Percentiles rank a stretch among this genome's conserved stretches.
Conservation (phyloP, 108 stramenopile genomes). For the Cylindrotheca closterium region DNA sequence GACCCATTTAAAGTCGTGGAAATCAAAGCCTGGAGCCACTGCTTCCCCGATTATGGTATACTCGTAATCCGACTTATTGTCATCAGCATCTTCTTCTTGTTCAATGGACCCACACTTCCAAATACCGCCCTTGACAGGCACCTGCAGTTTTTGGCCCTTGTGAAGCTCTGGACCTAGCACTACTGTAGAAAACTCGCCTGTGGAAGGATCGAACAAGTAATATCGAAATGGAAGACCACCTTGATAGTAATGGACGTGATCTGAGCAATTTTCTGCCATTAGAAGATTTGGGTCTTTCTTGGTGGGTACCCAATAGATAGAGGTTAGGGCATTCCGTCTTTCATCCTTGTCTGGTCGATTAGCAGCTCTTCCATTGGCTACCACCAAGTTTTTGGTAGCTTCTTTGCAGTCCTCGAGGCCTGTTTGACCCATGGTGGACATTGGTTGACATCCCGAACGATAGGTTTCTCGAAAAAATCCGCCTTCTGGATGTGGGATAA, state of each 20-base stretch:
- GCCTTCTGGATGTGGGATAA: conserved; percentile 43
- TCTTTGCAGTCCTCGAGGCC: background rate
- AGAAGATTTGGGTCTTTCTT: background rate
- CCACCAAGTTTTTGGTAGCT: conserved; percentile 4
- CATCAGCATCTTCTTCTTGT: background rate
- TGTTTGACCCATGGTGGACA: conserved; percentile 25
- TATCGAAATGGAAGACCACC: conserved; percentile 24
- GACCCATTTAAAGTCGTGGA: conserved; percentile 33
- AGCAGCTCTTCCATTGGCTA: background rate
- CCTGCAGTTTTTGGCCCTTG: conserved; percentile 16
- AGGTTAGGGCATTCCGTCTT: conserved; percentile 20
- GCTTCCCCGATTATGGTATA: conserved; percentile 27
- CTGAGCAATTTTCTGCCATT: conserved; percentile 10
- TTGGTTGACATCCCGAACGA: conserved; percentile 28
- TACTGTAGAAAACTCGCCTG: background rate
- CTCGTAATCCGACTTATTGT: conserved; percentile 1
- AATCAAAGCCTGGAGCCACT: conserved; percentile 44
- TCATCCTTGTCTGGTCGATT: conserved; percentile 13
- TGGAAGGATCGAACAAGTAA: conserved; percentile 3
- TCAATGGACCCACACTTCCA: conserved; percentile 19
- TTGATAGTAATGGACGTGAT: conserved; percentile 30
- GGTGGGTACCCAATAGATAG: conserved; percentile 26
- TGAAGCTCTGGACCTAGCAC: conserved; percentile 18
- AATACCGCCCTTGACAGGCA: conserved; percentile 16
- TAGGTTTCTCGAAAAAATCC: conserved; percentile 39